Evolutionary conservation across 257 asterid genomes (phyloP), one percentile per base, ranked within the genome.

Genomic region (Solanum virginianum): DNA sequence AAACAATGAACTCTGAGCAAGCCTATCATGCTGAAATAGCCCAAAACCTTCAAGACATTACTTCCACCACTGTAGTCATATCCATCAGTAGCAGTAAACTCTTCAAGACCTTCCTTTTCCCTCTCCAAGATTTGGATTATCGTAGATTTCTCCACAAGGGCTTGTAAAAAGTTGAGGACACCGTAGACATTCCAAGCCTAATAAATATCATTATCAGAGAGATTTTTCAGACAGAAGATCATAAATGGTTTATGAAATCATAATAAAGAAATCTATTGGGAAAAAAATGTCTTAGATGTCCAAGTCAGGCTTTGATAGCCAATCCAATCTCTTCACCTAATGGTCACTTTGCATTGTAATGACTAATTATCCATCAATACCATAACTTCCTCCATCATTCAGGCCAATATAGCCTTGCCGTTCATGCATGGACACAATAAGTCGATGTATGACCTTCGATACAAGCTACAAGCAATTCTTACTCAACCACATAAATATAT

Each of bases 171-270:
- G 85, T 95, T 97, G 86, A 97, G 98, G 84, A 97, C 98, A 75
- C 99, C 98, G 71, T 92, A 97, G 77, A 97, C 99, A 86, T 94
- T 91, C 99, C 99, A 97, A 4, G 98, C 98, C 98, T 95, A 90
- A 53, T 41, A 89, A 85, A 56, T 65, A 79, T 79, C 49, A 79
- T 26, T 53, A 47, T n/a, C 51, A 77, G 26, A 51, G 63, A 8
- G 7, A 15, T 9, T 10, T 15, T 79, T 53, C 5, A 53, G 63
- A 26, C 65, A 53, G 10, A 26, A 8, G 24, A 10, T 72, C 36
- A 72, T 79, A 79, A 32, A 53, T 79, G 18, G 41, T 79, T 79
- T 9, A 53, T 26, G 0, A 2, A 53, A 79, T 79, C 29, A 53
- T 53, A 26, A 26, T 79, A 79, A 17, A 53, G 26, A 53, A 26